Base-by-base conservation (phyloP, 2,329 filamentous ascomycete species). In the Tolypocladium guangdongense region DNA sequence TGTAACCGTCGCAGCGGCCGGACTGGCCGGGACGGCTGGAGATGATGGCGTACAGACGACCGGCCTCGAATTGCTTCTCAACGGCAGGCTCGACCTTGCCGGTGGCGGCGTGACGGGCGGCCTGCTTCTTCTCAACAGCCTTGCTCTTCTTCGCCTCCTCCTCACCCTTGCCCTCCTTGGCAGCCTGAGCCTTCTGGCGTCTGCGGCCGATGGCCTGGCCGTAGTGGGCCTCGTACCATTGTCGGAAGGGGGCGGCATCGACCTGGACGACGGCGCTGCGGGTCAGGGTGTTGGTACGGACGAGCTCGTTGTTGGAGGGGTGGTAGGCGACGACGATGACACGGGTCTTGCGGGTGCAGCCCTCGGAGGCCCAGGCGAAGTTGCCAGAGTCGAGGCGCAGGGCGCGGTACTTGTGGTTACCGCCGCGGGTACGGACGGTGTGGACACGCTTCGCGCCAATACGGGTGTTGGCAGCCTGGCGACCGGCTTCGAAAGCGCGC, bases 201-300 rank as follows among this genome's bases (percentile, higher is more conserved):
- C 87, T 87, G 69, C 91, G 88, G 74, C 93, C 93, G 61, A 99
- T 73, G 68, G 81, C 68, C 77, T 89, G 83, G 73, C 93, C 93
- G 84, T 99, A 99, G 87, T 99, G 93, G 66, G 93, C 90, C 86
- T 99, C 93, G 80, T 95, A 99, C 93, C 93, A 99, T 81, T 97
- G 92, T 75, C 93, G 84, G 89, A 99, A 99, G 66, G 93, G 93
- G 61, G 93, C 90, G 68, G 95, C 93, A 77, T 99, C 93, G 78
- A 99, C 81, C 83, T 99, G 93, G 75, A 99, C 89, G 71, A 99
- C 89, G 79, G 93, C 93, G 72, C 90, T 90, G 81, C 91, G 95
- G 83, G 93, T 99, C 75, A 99, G 84, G 81, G 93, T 97, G 87
- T 99, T 99, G 78, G 93, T 99, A 73, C 93, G 93, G 82, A 99